Base-by-base conservation (phyloP, 345 rosid genomes). In the Populus alba region DNA sequence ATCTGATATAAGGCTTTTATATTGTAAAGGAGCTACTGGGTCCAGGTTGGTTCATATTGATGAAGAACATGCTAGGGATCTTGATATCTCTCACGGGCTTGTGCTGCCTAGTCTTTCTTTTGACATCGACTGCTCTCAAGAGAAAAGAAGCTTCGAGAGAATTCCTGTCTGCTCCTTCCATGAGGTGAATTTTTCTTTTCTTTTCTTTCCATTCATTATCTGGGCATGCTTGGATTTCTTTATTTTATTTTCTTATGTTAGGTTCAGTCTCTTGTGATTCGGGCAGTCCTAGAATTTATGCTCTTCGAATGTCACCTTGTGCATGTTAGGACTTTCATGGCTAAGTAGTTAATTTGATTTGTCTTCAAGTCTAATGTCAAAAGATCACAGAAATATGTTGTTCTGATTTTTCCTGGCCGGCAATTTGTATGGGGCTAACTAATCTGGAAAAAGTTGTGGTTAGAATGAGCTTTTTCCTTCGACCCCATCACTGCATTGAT, bases 21-120 rank as follows among this genome's bases (percentile, higher is more conserved):
- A 93, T 76, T 96, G 98, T 79, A 96, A 94, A 82, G 98, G 98
- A 57, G 88, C 95, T 72, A 87, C 97, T 81, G 99, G 94, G 88
- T 91, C 97, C 38, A 92, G 98, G 83, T 84, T 95, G 31, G 91
- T 95, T 76, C 87, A 68, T 51, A 70, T 92, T 27, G 97, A 95
- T 71, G 97, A 92, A 80, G 89, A 85, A 38, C 85, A 83, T 70
- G 83, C 81, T 65, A 83, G 83, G 84, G 90, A 92, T 90, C 95
- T 93, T 81, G 80, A 39, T 77, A 70, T 89, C 37, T 77, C 91
- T 37, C 89, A 87, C 75, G 94, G 86, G 62, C 72, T 83, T 77
- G 81, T 87, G 47, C 45, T 72, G 71, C 90, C 90, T 49, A 66
- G 83, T 76, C 92, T 92, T 45, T 87, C 98, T 68, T 76, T 74